phyloP scores from a whole-genome alignment of 768 basidiomycete genomes.

The Leccinum obscurum region DNA sequence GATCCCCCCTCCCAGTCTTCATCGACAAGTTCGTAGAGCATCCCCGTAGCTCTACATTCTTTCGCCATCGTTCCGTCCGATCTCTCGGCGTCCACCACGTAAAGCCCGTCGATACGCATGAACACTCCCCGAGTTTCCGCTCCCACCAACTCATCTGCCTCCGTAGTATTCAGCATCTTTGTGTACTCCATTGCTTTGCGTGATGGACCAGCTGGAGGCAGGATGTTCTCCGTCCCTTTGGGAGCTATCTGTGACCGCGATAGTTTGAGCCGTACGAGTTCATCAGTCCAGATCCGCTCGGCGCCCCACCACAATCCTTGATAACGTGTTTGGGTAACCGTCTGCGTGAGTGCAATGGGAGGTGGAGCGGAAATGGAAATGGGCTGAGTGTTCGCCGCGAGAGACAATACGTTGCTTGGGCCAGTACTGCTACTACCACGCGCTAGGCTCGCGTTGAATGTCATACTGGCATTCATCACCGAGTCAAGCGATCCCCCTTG shows the following conservation, averaged over 20 bases:
- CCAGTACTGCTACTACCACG: slow-evolving; percentile 5
- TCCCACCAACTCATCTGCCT: slow-evolving; percentile 20
- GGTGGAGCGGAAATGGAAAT: slow-evolving; percentile 18
- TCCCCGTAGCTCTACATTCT: slow-evolving; percentile 70
- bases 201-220: slow-evolving; percentile 60
- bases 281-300: slow-evolving; percentile 85
- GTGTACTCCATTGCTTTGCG: slow-evolving; percentile 32
- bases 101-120: slow-evolving; percentile 66
- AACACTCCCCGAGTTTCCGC: slow-evolving; percentile 58
- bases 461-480: slow-evolving; percentile 47
- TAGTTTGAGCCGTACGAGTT: slow-evolving; percentile 77
- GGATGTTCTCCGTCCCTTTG: slow-evolving; percentile 56
- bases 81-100: slow-evolving; percentile 54
- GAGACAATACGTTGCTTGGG: slow-evolving; percentile 5
- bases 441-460: slow-evolving; percentile 40
- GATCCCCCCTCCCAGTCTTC: slow-evolving; percentile 55
- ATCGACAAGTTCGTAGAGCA: slow-evolving; percentile 78
- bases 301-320: slow-evolving; percentile 91
- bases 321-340: slow-evolving; percentile 54
- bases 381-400: not conserved
- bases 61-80: slow-evolving; percentile 42
- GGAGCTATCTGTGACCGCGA: slow-evolving; percentile 68
- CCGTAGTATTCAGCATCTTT: slow-evolving; percentile 12
- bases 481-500: slow-evolving; percentile 37
- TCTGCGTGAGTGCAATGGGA: slow-evolving; percentile 28